Percentiles rank a stretch among this genome's conserved stretches.
phyloP scores from a whole-genome alignment of 495 filamentous ascomycete species.

The Baudoinia panamericana region DNA sequence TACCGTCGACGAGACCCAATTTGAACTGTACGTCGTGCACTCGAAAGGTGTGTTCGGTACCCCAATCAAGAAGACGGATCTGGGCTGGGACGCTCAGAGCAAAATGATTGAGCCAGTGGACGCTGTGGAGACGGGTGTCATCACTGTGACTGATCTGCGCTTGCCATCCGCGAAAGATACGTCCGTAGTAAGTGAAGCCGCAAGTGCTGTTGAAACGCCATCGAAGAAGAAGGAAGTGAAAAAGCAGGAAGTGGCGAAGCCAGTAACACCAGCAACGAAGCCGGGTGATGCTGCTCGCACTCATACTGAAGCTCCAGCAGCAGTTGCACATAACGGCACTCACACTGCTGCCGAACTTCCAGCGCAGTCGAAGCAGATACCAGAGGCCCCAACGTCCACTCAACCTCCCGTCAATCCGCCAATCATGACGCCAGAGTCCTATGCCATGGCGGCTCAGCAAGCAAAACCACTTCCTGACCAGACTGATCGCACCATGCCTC shows the following conservation, averaged over 20 bases:
- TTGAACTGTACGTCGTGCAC: constrained; percentile 95
- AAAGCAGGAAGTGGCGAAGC: constrained; percentile 25
- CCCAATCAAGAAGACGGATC: constrained; percentile 67
- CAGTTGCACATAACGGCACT: constrained; percentile 25
- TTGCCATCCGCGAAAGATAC: constrained; percentile 17
- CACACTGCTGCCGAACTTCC: constrained; percentile 33
- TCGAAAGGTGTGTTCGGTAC: constrained; percentile 85
- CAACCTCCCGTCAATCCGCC: constrained; percentile 14
- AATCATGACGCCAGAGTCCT: constrained; percentile 15
- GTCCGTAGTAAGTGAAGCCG: neutral
- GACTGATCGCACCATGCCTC: no score
- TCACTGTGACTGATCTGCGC: constrained; percentile 41
- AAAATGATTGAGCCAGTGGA: constrained; percentile 66
- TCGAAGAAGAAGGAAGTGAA: constrained; percentile 32
- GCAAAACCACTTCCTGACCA: no score
- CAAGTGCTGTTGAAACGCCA: constrained; percentile 27
- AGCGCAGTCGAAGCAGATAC: constrained; percentile 42
- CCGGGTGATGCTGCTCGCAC: constrained; percentile 31
- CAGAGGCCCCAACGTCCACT: constrained; percentile 32
- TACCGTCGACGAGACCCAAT: constrained; percentile 50
- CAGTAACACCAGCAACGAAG: constrained; percentile 23
- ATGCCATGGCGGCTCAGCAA: constrained; percentile 10
- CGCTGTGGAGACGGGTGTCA: constrained; percentile 52
- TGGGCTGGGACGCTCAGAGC: constrained; percentile 80
- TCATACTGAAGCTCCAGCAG: constrained; percentile 28